Base-by-base conservation (phyloP, 2,329 filamentous ascomycete species). In the Periconia digitata region DNA sequence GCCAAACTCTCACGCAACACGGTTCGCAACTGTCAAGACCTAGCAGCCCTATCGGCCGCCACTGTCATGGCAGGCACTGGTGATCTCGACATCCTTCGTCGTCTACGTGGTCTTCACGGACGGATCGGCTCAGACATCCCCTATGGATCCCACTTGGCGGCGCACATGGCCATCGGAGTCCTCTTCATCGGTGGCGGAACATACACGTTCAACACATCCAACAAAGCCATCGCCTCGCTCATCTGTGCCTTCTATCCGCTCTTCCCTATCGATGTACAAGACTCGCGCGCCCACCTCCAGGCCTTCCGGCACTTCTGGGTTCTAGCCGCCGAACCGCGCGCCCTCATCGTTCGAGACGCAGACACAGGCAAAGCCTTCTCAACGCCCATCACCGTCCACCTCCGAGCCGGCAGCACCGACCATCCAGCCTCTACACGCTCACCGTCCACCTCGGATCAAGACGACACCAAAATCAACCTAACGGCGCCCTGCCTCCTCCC, bases 301-400 rank as follows among this genome's bases (percentile, higher is more conserved):
- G 94, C 95, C 3, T 94, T 99, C 75, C 85, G 95, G 5, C 92
- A 99, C 72, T 89, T 99, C 64, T 99, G 94, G 94, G 92, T 96
- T 10, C 79, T 99, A 3, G 94, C 94, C 1, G 87, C 89, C 0
- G 94, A 99, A 63, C 84, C 90, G 8, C 84, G 95, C 43, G 97
- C 92, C 66, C 81, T 99, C 0, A 84, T 99, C 1, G 83, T 90
- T 16, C 89, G 92, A 52, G 94, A 99, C 59, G 82, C 94, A 3
- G 85, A 94, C 50, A 95, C 90, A 0, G 85, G 87, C 35, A 85
- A 90, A 37, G 88, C 92, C 0, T 83, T 96, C 41, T 82, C 85
- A 7, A 81, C 92, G 2, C 84, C 89, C 0, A 78, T 96, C 39
- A 79, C 79, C 4, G 79, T 96, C 46, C 79, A 76, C 8, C 77